phyloP scores from a whole-genome alignment of 495 filamentous ascomycete genomes.

The Penicillium crystallinum region DNA sequence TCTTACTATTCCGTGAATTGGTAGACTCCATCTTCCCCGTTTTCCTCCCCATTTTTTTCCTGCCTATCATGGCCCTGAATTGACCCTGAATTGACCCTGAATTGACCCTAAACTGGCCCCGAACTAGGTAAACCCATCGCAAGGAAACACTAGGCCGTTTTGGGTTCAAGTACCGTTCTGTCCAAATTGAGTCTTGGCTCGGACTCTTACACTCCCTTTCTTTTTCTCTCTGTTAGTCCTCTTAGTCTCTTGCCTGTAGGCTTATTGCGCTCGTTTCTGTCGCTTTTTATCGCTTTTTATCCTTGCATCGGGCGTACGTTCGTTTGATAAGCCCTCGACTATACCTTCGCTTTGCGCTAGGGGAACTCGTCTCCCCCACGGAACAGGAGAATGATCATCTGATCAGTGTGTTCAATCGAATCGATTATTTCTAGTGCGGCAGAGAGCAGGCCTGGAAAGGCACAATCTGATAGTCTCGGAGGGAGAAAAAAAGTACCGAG shows the following conservation, averaged over 20 bases:
- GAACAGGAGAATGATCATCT: background rate
- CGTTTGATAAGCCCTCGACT: background rate
- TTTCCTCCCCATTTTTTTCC: background rate
- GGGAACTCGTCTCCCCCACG: background rate
- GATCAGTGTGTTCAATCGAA: background rate
- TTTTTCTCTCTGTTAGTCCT: background rate
- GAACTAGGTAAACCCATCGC: background rate
- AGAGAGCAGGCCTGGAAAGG: background rate
- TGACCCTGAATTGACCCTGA: background rate
- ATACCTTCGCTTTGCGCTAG: constrained; percentile 4
- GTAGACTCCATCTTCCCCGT: background rate
- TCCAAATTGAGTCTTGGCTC: constrained; percentile 1
- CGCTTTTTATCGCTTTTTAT: background rate
- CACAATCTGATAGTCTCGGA: background rate
- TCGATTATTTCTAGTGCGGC: background rate
- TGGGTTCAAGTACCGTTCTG: constrained; percentile 1
- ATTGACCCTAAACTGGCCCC: background rate
- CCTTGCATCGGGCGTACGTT: constrained; percentile 4
- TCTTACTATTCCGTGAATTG: too few species aligned
- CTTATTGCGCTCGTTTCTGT: background rate
- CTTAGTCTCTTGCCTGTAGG: background rate
- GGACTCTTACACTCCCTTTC: background rate
- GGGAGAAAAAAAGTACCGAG: constrained; percentile 5
- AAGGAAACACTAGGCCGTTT: constrained; percentile 5
- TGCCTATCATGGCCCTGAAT: background rate